phyloP scores from a whole-genome alignment of 192 early-diverging fungal species.

The Coemansia sp. region DNA sequence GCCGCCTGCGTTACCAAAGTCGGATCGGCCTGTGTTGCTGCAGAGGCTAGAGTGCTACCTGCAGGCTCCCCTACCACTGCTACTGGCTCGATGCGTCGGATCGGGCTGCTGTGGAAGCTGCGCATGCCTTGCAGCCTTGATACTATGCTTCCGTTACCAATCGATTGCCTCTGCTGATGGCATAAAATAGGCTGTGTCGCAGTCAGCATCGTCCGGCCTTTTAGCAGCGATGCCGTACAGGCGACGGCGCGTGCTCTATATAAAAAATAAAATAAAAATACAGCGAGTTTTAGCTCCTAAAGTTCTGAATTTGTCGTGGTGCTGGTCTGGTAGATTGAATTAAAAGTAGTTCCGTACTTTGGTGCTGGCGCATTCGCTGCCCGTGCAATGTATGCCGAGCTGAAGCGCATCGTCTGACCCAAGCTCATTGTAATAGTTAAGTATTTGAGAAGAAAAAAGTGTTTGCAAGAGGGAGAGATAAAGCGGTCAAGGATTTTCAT shows the following conservation, averaged over 20 bases:
- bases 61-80: background rate
- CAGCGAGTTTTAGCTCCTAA: background rate
- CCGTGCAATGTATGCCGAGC: slow-evolving; percentile 15
- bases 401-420: slow-evolving; percentile 21
- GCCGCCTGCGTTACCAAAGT: slow-evolving; percentile 22
- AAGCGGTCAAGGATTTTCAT: background rate
- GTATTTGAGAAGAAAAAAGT: background rate
- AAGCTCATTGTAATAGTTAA: slow-evolving; percentile 1
- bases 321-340: background rate
- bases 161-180: background rate
- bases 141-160: background rate
- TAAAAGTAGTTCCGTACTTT: background rate
- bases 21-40: slow-evolving; percentile 11
- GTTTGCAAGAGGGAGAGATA: background rate
- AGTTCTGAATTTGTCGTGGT: too few relatives aligned
- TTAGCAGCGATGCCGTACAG: slow-evolving; percentile 1
- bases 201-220: background rate
- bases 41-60: background rate
- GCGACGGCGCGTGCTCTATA: background rate
- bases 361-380: slow-evolving; percentile 16
- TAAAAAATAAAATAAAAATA: background rate
- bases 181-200: background rate
- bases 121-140: slow-evolving; percentile 7
- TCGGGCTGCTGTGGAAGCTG: slow-evolving; percentile 24
- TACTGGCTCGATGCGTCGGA: background rate